These are phyloP conservation scores for Citrus trifoliata DNA, from an alignment of 345 rosid species.

Conservation along the genomic window DNA sequence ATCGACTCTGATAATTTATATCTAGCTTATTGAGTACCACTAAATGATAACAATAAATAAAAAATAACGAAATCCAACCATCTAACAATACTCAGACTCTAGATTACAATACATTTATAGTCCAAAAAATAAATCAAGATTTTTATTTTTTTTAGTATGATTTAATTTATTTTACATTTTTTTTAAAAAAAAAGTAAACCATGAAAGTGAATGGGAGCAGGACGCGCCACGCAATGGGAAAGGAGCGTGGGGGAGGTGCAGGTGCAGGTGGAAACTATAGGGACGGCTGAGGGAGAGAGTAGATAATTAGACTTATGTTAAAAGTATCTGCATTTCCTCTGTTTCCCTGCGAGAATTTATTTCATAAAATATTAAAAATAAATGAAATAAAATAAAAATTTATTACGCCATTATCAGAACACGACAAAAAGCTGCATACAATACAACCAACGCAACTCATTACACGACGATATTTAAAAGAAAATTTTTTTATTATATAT, in stretches of 20 bases:
- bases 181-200: too few relatives aligned
- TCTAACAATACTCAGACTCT: too few relatives aligned
- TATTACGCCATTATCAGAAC: not conserved
- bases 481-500: too few relatives aligned
- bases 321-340: constrained; percentile 8
- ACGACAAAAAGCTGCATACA: constrained; percentile 23
- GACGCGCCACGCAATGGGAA: not conserved
- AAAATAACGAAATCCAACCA: too few relatives aligned
- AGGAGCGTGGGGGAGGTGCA: not conserved
- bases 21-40: too few relatives aligned
- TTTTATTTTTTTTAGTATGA: too few relatives aligned
- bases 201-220: too few relatives aligned
- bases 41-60: too few relatives aligned
- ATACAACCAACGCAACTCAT: constrained; percentile 5
- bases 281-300: not conserved
- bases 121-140: too few relatives aligned
- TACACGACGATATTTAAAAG: too few relatives aligned
- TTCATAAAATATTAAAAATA: not conserved
- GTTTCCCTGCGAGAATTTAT: not conserved
- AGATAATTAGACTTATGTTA: not conserved
- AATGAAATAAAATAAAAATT: not conserved
- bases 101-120: too few relatives aligned
- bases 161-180: too few relatives aligned
- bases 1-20: fast-evolving
- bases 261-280: not conserved